Evolutionary conservation across 2,329 filamentous ascomycete genomes (phyloP), one percentile per base, ranked within the genome.

Genomic region (Colletotrichum zoysiae): DNA sequence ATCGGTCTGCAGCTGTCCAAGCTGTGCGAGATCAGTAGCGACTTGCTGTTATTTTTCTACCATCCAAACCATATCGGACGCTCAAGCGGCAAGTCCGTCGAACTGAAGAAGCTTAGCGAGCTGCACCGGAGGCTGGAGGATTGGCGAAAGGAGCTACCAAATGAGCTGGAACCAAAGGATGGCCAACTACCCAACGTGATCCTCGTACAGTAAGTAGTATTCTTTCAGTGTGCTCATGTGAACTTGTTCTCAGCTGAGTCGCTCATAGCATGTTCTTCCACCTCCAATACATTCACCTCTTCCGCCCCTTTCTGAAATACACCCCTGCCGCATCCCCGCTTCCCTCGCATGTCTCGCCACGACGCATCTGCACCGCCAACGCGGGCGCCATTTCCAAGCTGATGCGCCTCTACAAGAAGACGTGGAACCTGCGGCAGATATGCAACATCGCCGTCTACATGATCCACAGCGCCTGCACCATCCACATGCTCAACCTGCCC

Each of bases 381-480:
- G 95, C 96, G 0, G 91, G 92, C 2, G 91, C 92, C 74, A 96
- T 98, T 67, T 98, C 95, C 0, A 98, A 98, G 78, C 85, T 98
- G n/a, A 92, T 98, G 83, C 91, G 96, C 0, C 84, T 98, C 1
- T 99, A 98, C 83, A 98, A 97, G 81, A 94, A 95, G 76, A 92
- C 92, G 1, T 97, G 97, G 81, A 94, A 95, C 12, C 84, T 98
- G 16, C 91, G 94, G 5, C 95, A 98, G 79, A 97, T 99, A 44
- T 97, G 94, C 83, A 98, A 98, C 78, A 94, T 98, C 76, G 95
- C 93, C 3, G 95, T 98, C 0, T 99, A 99, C 81, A 98, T 98
- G 82, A 88, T 93, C 0, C 95, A 98, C 80, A 96, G 94, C 5
- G 95, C 96, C 40, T 97, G 95, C 79, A 98, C 95, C 0, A 97